Conservation (phyloP, 179 eudicot species). For the Beta lomatogona region DNA sequence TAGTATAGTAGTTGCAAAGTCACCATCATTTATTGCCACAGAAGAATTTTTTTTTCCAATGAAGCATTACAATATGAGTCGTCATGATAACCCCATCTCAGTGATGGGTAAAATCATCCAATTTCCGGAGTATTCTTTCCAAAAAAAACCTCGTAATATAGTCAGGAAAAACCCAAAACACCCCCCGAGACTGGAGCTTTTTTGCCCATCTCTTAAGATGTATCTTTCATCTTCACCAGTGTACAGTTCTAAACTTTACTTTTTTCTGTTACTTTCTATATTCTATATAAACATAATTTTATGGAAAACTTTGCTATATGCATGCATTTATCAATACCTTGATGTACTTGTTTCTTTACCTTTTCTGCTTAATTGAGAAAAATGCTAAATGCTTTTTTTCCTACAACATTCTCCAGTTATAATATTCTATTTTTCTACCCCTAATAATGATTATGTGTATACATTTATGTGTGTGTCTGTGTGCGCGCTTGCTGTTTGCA, state of each 20-base stretch:
- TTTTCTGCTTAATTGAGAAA: slow-evolving; percentile 13
- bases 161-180: background rate
- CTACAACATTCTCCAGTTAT: slow-evolving; percentile 4
- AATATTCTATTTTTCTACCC: background rate
- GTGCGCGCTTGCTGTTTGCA: slow-evolving; percentile 9
- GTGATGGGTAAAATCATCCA: background rate
- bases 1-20: slow-evolving; percentile 49
- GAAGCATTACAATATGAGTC: background rate
- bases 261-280: slow-evolving; percentile 16
- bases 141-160: background rate
- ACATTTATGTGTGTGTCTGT: too few species aligned
- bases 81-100: background rate
- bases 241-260: background rate
- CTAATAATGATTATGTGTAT: background rate
- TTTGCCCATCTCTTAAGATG: background rate
- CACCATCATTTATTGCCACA: slow-evolving; percentile 44
- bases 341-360: slow-evolving; percentile 27
- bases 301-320: slow-evolving; percentile 29
- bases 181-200: background rate
- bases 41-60: background rate
- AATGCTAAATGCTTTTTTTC: background rate
- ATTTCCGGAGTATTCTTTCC: background rate
- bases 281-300: background rate
- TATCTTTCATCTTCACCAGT: slow-evolving; percentile 19
- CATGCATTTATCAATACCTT: slow-evolving; percentile 36